Evolutionary conservation across 2,329 filamentous ascomycete genomes (phyloP), one percentile per base, ranked within the genome.

Genomic region (Polytolypa hystricis): DNA sequence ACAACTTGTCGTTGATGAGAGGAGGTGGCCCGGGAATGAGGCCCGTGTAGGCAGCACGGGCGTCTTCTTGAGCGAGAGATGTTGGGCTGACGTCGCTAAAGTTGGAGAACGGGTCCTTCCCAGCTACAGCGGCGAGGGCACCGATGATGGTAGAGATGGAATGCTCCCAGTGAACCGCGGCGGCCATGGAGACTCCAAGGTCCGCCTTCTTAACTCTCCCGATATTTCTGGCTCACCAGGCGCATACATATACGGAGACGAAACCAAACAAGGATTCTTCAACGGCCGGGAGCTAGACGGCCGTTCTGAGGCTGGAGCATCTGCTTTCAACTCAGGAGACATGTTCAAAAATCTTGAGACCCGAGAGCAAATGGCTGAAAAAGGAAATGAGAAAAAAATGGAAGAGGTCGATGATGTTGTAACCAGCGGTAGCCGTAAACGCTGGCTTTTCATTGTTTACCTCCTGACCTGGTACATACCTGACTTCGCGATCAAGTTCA

Each of bases 271-370:
- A 42, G 79, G 73, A 2, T 95, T 94, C 55, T 95, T 95, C 50
- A 81, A 81, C 36, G 77, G 70, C 48, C 72, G 79, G 34, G 86
- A 93, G 40, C 58, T 82, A 7, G 91, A 98, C 55, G 69, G 79
- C 5, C 84, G 86, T 29, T 96, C 91, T 19, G 91, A 98, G 35
- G 87, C 89, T 5, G 89, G 87, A 3, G 81, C 73, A 2, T 95
- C 89, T n/a, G 86, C 84, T 4, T 81, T 94, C 55, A 83, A 87
- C 32, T 83, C 75, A 36, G 87, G 91, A 5, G 91, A 98, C 56
- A 94, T 98, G 89, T 98, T 98, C 70, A 84, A 86, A 53, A 94
- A 95, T 51, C 70, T 96, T 5, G 89, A 96, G 48, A 95, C 89
- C 5, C 77, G 85, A 44, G 83, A 93, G 56, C 84, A 94, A 55